Conservation (phyloP, 2,329 filamentous ascomycete species). For the Epichloe typhina region DNA sequence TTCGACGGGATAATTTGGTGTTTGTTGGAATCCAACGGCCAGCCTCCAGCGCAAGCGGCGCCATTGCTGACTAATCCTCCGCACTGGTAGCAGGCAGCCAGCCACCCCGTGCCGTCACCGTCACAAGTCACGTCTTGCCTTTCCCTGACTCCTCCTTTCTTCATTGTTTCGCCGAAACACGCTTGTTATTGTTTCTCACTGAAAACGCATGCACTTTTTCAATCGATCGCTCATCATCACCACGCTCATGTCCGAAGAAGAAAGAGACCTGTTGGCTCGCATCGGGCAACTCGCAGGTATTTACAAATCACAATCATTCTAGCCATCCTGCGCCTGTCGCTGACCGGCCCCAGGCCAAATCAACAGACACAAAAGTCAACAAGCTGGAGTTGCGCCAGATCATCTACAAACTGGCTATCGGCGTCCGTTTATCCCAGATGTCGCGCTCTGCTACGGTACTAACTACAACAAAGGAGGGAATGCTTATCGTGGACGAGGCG, state of each 20-base stretch:
- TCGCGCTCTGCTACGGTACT: not conserved
- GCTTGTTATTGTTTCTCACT: not conserved
- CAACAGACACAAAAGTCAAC: slow-evolving; percentile 62
- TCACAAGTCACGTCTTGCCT: not conserved
- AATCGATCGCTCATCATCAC: not conserved
- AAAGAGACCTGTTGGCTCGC: slow-evolving; percentile 38
- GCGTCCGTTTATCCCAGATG: slow-evolving; percentile 18
- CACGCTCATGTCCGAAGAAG: slow-evolving; percentile 32
- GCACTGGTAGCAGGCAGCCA: no score
- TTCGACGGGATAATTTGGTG: no score
- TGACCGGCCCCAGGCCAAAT: slow-evolving; percentile 50
- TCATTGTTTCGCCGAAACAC: not conserved
- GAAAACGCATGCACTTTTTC: not conserved
- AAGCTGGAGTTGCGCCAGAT: slow-evolving; percentile 24
- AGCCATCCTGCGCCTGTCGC: slow-evolving; percentile 4
- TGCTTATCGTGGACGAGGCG: slow-evolving; percentile 10
- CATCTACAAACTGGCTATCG: slow-evolving; percentile 19
- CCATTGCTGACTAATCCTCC: no score
- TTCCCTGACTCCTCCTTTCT: not conserved
- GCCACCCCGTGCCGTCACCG: not conserved
- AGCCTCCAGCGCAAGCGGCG: not conserved
- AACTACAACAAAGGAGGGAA: slow-evolving; percentile 3
- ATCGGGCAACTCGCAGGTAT: slow-evolving; percentile 39
- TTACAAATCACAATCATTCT: slow-evolving; percentile 6
- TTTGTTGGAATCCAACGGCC: no score